Percentiles rank a stretch among this genome's conserved stretches.
These are phyloP conservation scores for Centella asiatica DNA, from an alignment of 129 eudicot genomes.

Conservation along the genomic window DNA sequence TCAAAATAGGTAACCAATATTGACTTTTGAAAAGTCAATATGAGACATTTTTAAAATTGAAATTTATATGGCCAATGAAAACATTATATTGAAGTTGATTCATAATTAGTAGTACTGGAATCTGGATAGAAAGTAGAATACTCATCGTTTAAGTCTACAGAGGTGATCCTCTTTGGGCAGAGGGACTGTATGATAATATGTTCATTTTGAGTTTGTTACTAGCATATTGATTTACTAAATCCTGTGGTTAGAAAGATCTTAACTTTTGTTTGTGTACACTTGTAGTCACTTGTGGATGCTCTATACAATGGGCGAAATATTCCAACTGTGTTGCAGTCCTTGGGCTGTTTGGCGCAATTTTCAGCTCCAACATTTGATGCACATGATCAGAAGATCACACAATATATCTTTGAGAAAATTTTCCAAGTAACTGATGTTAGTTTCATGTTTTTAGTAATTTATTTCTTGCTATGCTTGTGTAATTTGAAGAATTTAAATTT, in stretches of 20 bases:
- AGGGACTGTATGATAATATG: neutral
- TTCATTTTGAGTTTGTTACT: neutral
- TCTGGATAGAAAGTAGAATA: too few species aligned
- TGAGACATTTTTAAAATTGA: too few species aligned
- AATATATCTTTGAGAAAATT: constrained; percentile 49
- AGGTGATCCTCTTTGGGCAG: too few species aligned
- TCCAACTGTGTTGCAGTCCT: constrained; percentile 78
- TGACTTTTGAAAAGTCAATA: too few species aligned
- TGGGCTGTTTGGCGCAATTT: constrained; percentile 80
- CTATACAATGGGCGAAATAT: constrained; percentile 44
- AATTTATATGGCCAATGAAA: too few species aligned
- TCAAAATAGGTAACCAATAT: too few species aligned
- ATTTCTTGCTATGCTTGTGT: constrained; percentile 1
- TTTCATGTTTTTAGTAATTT: constrained; percentile 6
- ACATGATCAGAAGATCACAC: constrained; percentile 44
- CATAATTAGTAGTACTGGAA: too few species aligned
- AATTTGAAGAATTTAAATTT: neutral
- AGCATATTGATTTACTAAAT: neutral
- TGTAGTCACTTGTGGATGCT: constrained; percentile 64
- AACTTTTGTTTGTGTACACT: constrained; percentile 18
- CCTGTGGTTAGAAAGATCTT: neutral
- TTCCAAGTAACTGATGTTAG: constrained; percentile 42
- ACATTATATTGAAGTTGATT: too few species aligned
- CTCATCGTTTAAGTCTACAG: too few species aligned
- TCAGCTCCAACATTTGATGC: constrained; percentile 50